phyloP scores from a whole-genome alignment of 2,329 filamentous ascomycete species.

The Nectriaceae sp. region DNA sequence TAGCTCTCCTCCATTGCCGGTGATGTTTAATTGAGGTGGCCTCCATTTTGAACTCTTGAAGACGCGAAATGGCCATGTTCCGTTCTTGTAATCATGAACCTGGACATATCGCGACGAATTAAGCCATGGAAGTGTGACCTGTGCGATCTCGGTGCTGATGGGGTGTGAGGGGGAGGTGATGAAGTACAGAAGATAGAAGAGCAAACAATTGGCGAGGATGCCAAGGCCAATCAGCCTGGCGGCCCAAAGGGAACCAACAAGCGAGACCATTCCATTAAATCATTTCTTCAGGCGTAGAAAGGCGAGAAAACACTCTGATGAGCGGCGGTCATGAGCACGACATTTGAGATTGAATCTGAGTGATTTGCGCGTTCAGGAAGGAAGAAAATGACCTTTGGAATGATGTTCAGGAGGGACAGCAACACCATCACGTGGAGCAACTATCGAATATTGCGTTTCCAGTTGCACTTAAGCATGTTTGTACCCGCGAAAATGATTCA shows the following conservation, averaged over 20 bases:
- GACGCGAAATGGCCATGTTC: conserved; percentile 18
- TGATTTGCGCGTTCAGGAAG: too few species aligned
- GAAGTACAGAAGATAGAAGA: conserved; percentile 2
- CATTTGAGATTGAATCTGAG: too few species aligned
- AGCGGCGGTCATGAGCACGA: not conserved
- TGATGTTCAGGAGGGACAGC: too few species aligned
- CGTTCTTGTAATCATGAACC: conserved; percentile 13
- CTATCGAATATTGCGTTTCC: too few species aligned
- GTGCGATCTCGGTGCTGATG: not conserved
- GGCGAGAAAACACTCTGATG: not conserved
- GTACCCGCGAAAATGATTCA: too few species aligned
- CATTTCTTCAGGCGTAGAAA: not conserved
- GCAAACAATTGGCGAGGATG: not conserved
- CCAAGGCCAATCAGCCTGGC: not conserved
- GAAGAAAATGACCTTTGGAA: too few species aligned
- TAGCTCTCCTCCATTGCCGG: conserved; percentile 15
- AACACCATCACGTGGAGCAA: too few species aligned
- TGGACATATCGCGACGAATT: conserved; percentile 22
- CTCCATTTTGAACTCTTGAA: conserved; percentile 27
- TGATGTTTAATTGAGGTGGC: conserved; percentile 22
- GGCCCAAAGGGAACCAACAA: not conserved
- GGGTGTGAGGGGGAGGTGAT: not conserved
- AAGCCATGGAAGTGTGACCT: conserved; percentile 8
- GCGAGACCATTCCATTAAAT: not conserved
- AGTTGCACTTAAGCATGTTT: too few species aligned